Conservation (phyloP, 306 rosid species). For the Albizia julibrissin region DNA sequence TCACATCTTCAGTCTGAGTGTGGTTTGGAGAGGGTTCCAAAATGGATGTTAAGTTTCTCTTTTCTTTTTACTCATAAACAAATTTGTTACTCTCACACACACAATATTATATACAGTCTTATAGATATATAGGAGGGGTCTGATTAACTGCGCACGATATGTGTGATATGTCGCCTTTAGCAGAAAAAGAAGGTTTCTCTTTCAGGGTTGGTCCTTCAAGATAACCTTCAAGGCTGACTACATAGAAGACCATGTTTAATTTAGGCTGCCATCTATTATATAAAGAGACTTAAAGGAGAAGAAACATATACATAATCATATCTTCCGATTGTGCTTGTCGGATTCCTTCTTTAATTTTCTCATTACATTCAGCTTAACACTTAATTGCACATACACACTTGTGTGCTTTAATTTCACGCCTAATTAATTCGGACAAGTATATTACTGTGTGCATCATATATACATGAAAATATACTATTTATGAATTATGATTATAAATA, state of each 20-base stretch:
- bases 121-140: neutral
- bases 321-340: conserved; percentile 53
- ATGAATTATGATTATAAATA: no score
- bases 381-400: neutral
- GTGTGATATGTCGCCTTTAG: conserved; percentile 14
- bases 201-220: conserved; percentile 30
- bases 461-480: neutral
- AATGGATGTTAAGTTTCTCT: conserved; percentile 24
- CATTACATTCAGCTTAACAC: neutral
- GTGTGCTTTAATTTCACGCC: neutral
- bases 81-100: neutral
- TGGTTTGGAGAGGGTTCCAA: conserved; percentile 17
- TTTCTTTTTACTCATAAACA: neutral
- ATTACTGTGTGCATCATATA: no score
- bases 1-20: conserved; percentile 15
- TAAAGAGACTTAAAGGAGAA: conserved; percentile 17
- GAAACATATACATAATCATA: conserved; percentile 44
- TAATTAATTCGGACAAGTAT: neutral
- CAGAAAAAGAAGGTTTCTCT: conserved; percentile 29
- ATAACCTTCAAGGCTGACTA: conserved; percentile 10
- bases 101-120: neutral
- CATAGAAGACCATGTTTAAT: conserved; percentile 16
- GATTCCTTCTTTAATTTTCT: conserved; percentile 2
- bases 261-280: neutral
- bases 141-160: conserved; percentile 15